Evolutionary conservation across 2,329 filamentous ascomycete genomes (phyloP).

Genomic region (Beauveria varroae): DNA sequence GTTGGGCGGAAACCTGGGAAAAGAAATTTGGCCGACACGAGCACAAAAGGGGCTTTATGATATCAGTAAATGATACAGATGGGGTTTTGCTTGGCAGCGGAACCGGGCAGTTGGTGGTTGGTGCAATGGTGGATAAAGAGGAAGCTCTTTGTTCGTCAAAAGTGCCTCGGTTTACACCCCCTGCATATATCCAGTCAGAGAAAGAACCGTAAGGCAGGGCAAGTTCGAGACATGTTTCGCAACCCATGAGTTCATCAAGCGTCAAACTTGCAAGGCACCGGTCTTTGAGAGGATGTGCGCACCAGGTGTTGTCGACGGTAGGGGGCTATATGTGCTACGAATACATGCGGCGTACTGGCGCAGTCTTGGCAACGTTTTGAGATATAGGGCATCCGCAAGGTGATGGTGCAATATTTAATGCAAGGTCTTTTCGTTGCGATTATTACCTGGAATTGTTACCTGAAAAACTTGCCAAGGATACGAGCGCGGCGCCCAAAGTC

Average conservation of each 20-base stretch:
- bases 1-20: neutral
- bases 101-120: neutral
- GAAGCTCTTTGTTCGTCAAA: too few relatives aligned
- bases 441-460: too few relatives aligned
- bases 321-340: neutral
- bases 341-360: neutral
- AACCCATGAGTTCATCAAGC: too few relatives aligned
- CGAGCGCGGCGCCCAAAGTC: too few relatives aligned
- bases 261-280: neutral
- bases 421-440: too few relatives aligned
- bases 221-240: constrained; percentile 3
- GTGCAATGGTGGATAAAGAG: too few relatives aligned
- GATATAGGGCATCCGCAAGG: neutral
- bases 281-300: neutral
- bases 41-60: too few relatives aligned
- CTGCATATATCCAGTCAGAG: neutral
- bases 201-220: too few relatives aligned
- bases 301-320: too few relatives aligned
- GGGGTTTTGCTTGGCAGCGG: neutral
- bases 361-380: neutral
- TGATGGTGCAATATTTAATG: too few relatives aligned
- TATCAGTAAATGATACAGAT: neutral
- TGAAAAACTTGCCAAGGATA: too few relatives aligned
- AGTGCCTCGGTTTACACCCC: neutral
- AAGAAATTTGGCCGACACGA: neutral